These are phyloP conservation scores for Casuarina cunninghamiana DNA, from an alignment of 306 rosid genomes.

Conservation along the genomic window DNA sequence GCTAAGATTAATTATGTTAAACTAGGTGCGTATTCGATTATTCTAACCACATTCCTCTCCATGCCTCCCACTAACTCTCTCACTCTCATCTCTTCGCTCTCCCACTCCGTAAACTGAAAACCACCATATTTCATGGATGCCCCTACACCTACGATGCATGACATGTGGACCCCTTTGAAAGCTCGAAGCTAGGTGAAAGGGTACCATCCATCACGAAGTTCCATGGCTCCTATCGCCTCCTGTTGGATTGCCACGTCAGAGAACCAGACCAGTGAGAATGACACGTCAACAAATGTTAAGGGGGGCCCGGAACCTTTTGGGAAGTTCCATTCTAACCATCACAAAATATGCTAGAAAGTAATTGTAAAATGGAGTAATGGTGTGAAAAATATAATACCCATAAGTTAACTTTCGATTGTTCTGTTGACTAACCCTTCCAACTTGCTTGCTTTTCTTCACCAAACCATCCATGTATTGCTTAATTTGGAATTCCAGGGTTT, in stretches of 20 bases:
- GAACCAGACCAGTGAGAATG: constrained; percentile 35
- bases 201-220: constrained; percentile 38
- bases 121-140: neutral
- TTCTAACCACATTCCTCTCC: neutral
- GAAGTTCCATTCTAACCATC: constrained; percentile 9
- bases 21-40: neutral
- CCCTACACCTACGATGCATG: constrained; percentile 35
- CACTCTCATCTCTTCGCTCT: constrained; percentile 3
- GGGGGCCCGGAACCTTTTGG: constrained; percentile 30
- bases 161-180: constrained; percentile 27
- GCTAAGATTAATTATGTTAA: neutral
- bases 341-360: constrained; percentile 2
- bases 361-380: neutral
- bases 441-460: constrained; percentile 46
- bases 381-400: neutral
- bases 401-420: constrained; percentile 22
- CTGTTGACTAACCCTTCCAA: constrained; percentile 34
- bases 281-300: constrained; percentile 50
- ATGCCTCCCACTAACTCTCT: constrained; percentile 14
- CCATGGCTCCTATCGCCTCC: constrained; percentile 18
- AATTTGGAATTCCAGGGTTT: neutral
- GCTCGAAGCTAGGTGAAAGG: constrained; percentile 42
- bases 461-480: constrained; percentile 33
- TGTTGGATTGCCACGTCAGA: constrained; percentile 23
- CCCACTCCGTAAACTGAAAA: constrained; percentile 8